Evolutionary conservation across 2,329 filamentous ascomycete species (phyloP).

Genomic region (Epichloe sibirici): DNA sequence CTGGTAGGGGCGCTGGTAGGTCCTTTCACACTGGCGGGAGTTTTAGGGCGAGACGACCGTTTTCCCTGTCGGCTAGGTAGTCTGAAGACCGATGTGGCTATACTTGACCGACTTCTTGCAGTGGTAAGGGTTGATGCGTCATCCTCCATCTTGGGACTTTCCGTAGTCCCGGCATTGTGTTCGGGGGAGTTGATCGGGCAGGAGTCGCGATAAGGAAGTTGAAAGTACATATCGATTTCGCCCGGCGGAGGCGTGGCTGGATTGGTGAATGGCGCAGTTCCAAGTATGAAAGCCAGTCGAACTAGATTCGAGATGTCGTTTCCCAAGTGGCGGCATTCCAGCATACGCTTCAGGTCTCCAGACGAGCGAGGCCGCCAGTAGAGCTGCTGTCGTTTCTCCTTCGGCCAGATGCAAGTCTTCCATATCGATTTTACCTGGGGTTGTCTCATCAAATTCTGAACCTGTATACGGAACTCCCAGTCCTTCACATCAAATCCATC

Average conservation of each 20-base stretch:
- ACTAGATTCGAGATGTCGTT: conserved; percentile 29
- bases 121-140: conserved; percentile 16
- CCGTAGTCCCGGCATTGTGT: conserved; percentile 12
- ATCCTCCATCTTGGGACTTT: conserved; percentile 17
- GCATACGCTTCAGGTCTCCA: conserved; percentile 30
- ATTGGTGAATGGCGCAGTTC: conserved; percentile 27
- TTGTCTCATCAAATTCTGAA: conserved; percentile 33
- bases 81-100: conserved; percentile 18
- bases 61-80: conserved; percentile 23
- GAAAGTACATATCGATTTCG: conserved; percentile 27
- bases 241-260: conserved; percentile 23
- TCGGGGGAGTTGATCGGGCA: conserved; percentile 23
- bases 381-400: conserved; percentile 28
- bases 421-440: conserved; percentile 29
- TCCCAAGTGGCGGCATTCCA: conserved; percentile 31
- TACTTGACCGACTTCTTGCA: conserved; percentile 17
- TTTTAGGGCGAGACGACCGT: conserved; percentile 23
- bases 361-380: conserved; percentile 30
- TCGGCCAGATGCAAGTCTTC: conserved; percentile 34
- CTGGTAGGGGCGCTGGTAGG: conserved; percentile 4
- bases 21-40: conserved; percentile 15
- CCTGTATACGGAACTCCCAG: conserved; percentile 31
- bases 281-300: conserved; percentile 30
- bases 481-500: conserved; percentile 28
- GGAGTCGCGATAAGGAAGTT: conserved; percentile 24